Percentiles rank a stretch among this genome's conserved stretches.
These are phyloP conservation scores for Echites panduratus DNA, from an alignment of 257 asterid species.

Conservation along the genomic window DNA sequence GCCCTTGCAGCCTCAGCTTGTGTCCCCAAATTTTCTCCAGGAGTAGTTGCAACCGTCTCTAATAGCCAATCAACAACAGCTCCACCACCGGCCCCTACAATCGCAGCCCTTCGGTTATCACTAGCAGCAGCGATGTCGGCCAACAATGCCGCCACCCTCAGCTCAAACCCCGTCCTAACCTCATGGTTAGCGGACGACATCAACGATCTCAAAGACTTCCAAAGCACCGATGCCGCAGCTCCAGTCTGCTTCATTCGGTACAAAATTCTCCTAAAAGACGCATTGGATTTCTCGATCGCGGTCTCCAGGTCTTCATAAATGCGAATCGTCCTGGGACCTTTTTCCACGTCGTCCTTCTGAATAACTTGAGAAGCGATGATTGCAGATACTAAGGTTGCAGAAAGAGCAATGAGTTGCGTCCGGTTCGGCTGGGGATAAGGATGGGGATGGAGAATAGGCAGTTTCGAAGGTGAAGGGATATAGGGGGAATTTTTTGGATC, in stretches of 20 bases:
- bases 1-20: slow-evolving; percentile 97
- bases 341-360: slow-evolving; percentile 13
- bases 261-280: slow-evolving; percentile 42
- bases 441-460: slow-evolving; percentile 18
- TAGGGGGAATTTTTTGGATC: slow-evolving; percentile 24
- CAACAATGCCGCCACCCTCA: slow-evolving; percentile 84
- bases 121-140: slow-evolving; percentile 95
- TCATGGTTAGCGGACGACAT: slow-evolving; percentile 95
- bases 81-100: slow-evolving; percentile 95
- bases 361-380: slow-evolving; percentile 38
- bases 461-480: slow-evolving; percentile 21
- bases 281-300: slow-evolving; percentile 51
- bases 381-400: slow-evolving; percentile 37
- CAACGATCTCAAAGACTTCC: slow-evolving; percentile 88
- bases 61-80: slow-evolving; percentile 91
- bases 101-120: slow-evolving; percentile 82
- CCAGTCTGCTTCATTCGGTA: slow-evolving; percentile 78
- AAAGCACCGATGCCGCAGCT: slow-evolving; percentile 79
- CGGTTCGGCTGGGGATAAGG: slow-evolving; percentile 22
- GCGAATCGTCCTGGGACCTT: slow-evolving; percentile 13
- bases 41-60: slow-evolving; percentile 66
- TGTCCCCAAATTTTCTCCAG: slow-evolving; percentile 56
- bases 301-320: slow-evolving; percentile 45
- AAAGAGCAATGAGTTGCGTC: slow-evolving; percentile 35
- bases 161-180: slow-evolving; percentile 91